Evolutionary conservation across 1,284 basidiomycete genomes (phyloP).

Genomic region (Sphaerobolus stellatus): DNA sequence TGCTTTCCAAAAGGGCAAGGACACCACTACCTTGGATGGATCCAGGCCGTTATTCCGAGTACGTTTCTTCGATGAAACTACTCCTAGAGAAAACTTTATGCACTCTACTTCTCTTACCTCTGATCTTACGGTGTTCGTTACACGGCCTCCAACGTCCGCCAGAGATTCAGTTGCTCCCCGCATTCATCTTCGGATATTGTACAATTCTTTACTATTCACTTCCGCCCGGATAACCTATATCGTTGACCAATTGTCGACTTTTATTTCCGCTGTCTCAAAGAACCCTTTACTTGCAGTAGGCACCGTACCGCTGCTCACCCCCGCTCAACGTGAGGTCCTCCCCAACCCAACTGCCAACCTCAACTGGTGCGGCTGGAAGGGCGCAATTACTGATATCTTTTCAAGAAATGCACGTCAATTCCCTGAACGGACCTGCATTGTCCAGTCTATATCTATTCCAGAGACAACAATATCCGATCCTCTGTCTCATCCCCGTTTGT

Average conservation of each 20-base stretch:
- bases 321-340: slow-evolving; percentile 66
- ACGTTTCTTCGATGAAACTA: slow-evolving; percentile 92
- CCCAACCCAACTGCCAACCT: slow-evolving; percentile 89
- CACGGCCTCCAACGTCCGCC: slow-evolving; percentile 56
- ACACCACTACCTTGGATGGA: slow-evolving; percentile 47
- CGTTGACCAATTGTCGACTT: slow-evolving; percentile 82
- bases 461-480: slow-evolving; percentile 4
- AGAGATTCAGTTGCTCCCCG: slow-evolving; percentile 72
- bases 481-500: slow-evolving; percentile 48
- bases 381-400: slow-evolving; percentile 94
- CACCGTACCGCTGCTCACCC: slow-evolving; percentile 78
- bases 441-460: slow-evolving; percentile 66
- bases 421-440: slow-evolving; percentile 80
- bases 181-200: slow-evolving; percentile 85
- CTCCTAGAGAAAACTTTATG: slow-evolving; percentile 73
- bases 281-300: slow-evolving; percentile 67
- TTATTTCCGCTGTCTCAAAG: slow-evolving; percentile 73
- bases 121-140: slow-evolving; percentile 86
- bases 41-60: slow-evolving; percentile 82
- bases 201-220: slow-evolving; percentile 95
- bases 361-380: slow-evolving; percentile 97
- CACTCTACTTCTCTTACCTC: slow-evolving; percentile 81
- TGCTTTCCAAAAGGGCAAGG: slow-evolving; percentile 69
- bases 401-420: slow-evolving; percentile 74
- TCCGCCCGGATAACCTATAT: slow-evolving; percentile 74